Evolutionary conservation across 2,329 filamentous ascomycete genomes (phyloP).

Genomic region (Penicillium hordei): DNA sequence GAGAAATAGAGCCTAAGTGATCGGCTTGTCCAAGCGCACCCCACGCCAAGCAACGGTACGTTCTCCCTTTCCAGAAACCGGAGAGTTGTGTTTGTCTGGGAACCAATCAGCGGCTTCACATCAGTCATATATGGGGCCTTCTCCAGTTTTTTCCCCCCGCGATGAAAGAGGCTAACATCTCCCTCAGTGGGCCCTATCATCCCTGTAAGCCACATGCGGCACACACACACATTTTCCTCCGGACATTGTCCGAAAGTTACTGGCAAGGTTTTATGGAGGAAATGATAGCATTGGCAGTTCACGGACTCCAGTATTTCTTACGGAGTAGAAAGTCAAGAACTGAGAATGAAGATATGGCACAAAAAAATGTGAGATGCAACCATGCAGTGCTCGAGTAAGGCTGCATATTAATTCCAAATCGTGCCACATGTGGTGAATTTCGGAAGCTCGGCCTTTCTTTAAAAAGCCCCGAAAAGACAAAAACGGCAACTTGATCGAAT

Average conservation of each 20-base stretch:
- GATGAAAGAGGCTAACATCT: neutral
- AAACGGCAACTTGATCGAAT: constrained; percentile 17
- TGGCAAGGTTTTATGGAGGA: neutral
- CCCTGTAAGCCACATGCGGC: constrained; percentile 1
- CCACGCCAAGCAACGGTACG: constrained; percentile 6
- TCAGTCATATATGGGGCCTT: constrained; percentile 2
- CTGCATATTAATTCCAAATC: neutral
- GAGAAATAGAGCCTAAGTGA: neutral
- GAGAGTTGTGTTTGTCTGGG: neutral
- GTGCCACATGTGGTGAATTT: neutral
- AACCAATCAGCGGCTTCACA: neutral
- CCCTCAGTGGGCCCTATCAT: neutral
- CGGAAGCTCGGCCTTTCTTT: neutral
- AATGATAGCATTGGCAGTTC: neutral
- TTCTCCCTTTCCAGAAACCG: neutral
- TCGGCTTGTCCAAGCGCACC: constrained; percentile 7
- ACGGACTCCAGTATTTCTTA: neutral
- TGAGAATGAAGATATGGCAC: neutral
- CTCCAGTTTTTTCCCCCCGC: constrained; percentile 6
- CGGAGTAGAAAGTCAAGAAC: neutral
- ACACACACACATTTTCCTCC: neutral
- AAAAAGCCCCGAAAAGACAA: neutral
- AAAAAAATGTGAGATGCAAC: neutral
- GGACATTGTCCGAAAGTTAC: constrained; percentile 5
- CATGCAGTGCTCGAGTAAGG: neutral